Percentiles rank a stretch among this genome's conserved stretches.
phyloP scores from a whole-genome alignment of 2,329 filamentous ascomycete genomes.

The Botrytis hyacinthi region DNA sequence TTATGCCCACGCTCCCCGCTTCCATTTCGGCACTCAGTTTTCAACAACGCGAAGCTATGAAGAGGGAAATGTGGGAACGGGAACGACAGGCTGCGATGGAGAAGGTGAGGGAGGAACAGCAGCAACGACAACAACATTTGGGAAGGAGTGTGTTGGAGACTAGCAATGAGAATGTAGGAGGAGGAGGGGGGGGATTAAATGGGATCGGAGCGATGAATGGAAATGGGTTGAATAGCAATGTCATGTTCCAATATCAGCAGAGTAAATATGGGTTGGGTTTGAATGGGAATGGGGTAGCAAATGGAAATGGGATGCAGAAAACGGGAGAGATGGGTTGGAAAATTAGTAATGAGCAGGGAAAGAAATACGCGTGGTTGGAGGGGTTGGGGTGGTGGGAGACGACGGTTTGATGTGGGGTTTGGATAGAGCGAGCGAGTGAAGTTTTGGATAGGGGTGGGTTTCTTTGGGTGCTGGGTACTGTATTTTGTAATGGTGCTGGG shows the following conservation, averaged over 20 bases:
- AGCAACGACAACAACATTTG: slow-evolving; percentile 22
- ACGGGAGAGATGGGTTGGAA: slow-evolving; percentile 10
- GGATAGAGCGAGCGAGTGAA: no score
- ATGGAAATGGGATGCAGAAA: background rate
- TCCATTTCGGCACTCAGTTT: slow-evolving; percentile 35
- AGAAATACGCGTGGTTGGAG: slow-evolving; percentile 18
- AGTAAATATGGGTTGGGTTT: background rate
- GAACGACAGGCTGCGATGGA: slow-evolving; percentile 42
- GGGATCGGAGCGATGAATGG: background rate
- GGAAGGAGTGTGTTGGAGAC: background rate
- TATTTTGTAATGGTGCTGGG: background rate
- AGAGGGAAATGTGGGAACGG: slow-evolving; percentile 46
- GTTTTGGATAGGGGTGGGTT: background rate
- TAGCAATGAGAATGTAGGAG: background rate
- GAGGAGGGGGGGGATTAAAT: background rate
- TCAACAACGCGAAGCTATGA: slow-evolving; percentile 49
- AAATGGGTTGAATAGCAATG: background rate
- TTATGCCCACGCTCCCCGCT: background rate
- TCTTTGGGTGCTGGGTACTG: background rate
- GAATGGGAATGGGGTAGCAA: background rate
- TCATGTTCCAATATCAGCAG: background rate
- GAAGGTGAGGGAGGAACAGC: slow-evolving; percentile 24
- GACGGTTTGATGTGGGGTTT: background rate
- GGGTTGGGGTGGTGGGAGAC: slow-evolving; percentile 20
- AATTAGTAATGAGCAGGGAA: background rate